A percentile compares a stretch with the other conserved stretches of the same genome.
Conservation (phyloP, 768 basidiomycete genomes). For the Auricularia cornea region DNA sequence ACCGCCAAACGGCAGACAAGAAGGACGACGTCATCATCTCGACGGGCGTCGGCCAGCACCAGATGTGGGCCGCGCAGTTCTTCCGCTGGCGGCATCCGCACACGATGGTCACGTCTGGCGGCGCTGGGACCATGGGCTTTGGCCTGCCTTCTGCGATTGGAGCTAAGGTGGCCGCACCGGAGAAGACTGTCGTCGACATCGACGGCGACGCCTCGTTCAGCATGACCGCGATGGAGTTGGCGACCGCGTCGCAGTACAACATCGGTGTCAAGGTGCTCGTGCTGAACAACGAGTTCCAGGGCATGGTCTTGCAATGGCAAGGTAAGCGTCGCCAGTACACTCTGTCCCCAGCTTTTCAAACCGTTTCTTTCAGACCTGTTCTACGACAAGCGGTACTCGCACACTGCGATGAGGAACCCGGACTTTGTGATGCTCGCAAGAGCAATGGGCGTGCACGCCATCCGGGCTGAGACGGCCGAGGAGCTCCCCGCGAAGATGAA, state of each 20-base stretch:
- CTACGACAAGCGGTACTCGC: constrained; percentile 94
- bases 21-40: constrained; percentile 84
- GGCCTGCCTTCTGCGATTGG: constrained; percentile 92
- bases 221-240: constrained; percentile 99
- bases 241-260: constrained; percentile 81
- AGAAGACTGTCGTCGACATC: constrained; percentile 91
- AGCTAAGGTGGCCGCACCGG: constrained; percentile 90
- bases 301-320: constrained; percentile 99
- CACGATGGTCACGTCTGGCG: constrained; percentile 88
- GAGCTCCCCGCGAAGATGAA: constrained; percentile 96
- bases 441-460: constrained; percentile 88
- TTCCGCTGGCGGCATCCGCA: constrained; percentile 86
- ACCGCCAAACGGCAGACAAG: constrained; percentile 63
- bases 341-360: too few species aligned
- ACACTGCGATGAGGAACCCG: constrained; percentile 92
- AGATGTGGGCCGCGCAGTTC: constrained; percentile 98
- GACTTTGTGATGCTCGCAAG: constrained; percentile 86
- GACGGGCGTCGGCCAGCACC: constrained; percentile 98
- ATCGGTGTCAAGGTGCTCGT: constrained; percentile 94
- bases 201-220: constrained; percentile 98
- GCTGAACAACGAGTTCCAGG: constrained; percentile 96
- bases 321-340: constrained; percentile 36
- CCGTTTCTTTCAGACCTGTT: constrained; percentile 61
- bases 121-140: constrained; percentile 99
- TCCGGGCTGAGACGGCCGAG: constrained; percentile 57